phyloP scores from a whole-genome alignment of 139 green algal genomes.

The Closterium sp. region DNA sequence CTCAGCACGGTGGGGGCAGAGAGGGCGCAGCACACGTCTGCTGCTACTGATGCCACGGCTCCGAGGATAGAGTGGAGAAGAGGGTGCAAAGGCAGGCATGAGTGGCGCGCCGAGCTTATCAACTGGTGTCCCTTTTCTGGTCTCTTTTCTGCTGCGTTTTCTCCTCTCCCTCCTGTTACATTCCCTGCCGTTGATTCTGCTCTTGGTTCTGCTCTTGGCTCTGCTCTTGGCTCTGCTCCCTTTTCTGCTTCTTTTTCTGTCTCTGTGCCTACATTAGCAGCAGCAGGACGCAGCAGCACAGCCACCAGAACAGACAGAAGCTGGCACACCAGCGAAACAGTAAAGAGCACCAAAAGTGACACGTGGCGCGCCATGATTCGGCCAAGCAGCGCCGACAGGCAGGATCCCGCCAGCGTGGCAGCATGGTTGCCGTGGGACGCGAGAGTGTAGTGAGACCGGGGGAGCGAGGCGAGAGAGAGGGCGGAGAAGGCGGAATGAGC shows the following conservation, averaged over 20 bases:
- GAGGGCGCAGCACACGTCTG: background rate
- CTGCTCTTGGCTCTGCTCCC: background rate
- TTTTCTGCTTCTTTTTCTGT: background rate
- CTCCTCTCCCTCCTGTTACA: background rate
- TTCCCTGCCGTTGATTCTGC: no score
- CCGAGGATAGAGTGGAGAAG: background rate
- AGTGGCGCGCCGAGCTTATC: background rate
- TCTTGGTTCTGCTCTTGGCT: background rate
- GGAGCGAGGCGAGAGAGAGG: background rate
- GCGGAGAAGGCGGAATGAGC: background rate
- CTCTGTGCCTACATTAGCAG: background rate
- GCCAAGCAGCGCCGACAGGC: background rate
- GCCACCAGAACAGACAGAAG: background rate
- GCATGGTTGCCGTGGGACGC: background rate
- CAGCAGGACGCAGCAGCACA: background rate
- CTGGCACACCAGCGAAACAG: background rate
- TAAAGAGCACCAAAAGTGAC: background rate
- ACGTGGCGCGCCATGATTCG: background rate
- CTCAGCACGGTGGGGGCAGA: background rate
- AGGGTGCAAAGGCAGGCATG: background rate
- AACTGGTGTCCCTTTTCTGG: background rate
- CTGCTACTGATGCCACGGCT: background rate
- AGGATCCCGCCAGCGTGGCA: background rate
- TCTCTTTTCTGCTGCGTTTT: background rate
- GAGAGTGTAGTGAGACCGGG: background rate